Base-by-base conservation (phyloP, 2,329 filamentous ascomycete genomes). In the Exophiala xenobiotica region DNA sequence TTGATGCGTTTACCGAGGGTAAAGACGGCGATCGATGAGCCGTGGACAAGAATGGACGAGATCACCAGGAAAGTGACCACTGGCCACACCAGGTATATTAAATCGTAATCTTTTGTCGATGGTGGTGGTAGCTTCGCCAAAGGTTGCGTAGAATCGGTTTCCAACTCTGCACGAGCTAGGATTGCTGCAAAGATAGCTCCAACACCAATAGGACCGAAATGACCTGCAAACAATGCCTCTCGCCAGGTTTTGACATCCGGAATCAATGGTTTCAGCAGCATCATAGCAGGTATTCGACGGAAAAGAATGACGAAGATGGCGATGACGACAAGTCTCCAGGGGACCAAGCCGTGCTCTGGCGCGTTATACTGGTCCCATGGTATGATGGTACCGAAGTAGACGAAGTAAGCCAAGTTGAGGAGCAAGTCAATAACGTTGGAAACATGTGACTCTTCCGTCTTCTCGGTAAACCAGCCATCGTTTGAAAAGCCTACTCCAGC, bases 401-500 rank as follows among this genome's bases (percentile, higher is more conserved):
- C 93, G 69, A 99, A 99, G 71, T 97, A 99, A 2, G 92, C 82
- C 83, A 99, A 81, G 71, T 99, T 99, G 74, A 99, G 85, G 55
- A 99, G 76, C 68, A 99, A 72, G 76, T 99, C 93, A 65, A 99
- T 99, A 67, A 99, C 93, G 82, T 99, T 97, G 69, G 92, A 97
- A 7, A 99, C 93, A 68, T 97, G 93, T 0, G 93, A 92, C 70
- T 99, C 93, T 67, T 99, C 93, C 0, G 93, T 99, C 77, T 96
- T 96, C 66, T 96, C 88, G 12, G 88, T 88, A 64, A 99, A 99
- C 93, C 93, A 99, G 60, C 93, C 93, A 66, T 99, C 93, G 69
- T 99, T 99, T 62, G 91, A 96, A 76, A 99, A 99, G 48, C 93
- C 93, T n/a, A 99, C 93, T 51, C 93, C 93, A 49, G 88, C 90